Evolutionary conservation across 139 green algal species (phyloP), one percentile per base, ranked within the genome.

Genomic region (Limnomonas spitsbergensis): DNA sequence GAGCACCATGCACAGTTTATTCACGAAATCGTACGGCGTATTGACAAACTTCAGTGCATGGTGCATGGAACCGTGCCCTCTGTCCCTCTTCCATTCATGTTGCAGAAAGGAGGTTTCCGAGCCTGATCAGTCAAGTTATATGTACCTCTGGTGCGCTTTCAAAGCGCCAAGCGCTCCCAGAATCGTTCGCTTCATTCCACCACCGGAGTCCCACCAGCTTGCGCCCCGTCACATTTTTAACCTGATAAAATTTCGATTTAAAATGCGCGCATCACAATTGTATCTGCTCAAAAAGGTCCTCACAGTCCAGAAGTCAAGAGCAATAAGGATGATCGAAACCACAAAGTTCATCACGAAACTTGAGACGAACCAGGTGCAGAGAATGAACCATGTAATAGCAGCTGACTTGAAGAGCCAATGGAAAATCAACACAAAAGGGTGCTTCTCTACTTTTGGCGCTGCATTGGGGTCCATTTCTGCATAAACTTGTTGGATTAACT

Each of bases 141-240:
- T 70, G 37, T 9, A 90, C 87, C 85, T 94, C 91, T 61, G 85
- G 80, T 27, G 97, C 77, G 1, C 79, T 89, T 75, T 99, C 95
- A 85, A 98, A 99, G 24, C 92, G 88, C 95, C 95, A 99, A 20
- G 91, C 93, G 40, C 84, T 90, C 29, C 95, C 95, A n/a, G 91
- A 85, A 36, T 99, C 94, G 26, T 91, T 93, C 3, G 93, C 90
- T 78, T 99, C 95, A 72, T 98, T 98, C 95, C 95, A 99, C 92
- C 92, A 99, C 6, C 95, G 83, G 40, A 99, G 83, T 2, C 95
- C 95, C 37, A 98, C 95, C 73, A 99, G 80, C 56, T 96, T 82
- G 24, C 95, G 83, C 0, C 95, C 95, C 24, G 91, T 95, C 0
- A 99, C 89, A 61, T 99, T 99, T 81, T 99, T 97, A 9, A 94